Percentiles rank a stretch among this genome's conserved stretches.
These are phyloP conservation scores for Colletotrichum simmondsii DNA, from an alignment of 2,329 filamentous ascomycete species.

Conservation along the genomic window DNA sequence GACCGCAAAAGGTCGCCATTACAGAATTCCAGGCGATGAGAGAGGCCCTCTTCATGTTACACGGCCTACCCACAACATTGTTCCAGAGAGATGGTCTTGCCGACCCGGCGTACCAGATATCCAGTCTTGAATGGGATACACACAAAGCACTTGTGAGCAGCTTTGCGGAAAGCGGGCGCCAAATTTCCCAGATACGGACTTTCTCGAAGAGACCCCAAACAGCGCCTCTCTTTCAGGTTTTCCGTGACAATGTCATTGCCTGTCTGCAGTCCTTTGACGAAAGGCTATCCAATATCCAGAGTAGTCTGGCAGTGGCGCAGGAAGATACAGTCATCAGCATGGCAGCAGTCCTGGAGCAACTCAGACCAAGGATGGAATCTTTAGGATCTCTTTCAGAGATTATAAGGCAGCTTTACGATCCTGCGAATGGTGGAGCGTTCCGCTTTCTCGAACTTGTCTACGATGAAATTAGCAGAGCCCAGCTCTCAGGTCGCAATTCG, in stretches of 20 bases:
- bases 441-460: constrained; percentile 84
- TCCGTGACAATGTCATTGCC: constrained; percentile 71
- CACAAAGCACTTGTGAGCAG: constrained; percentile 59
- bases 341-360: constrained; percentile 67
- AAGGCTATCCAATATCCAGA: constrained; percentile 69
- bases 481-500: constrained; percentile 72
- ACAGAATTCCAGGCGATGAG: constrained; percentile 36
- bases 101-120: constrained; percentile 55
- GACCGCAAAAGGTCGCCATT: constrained; percentile 30
- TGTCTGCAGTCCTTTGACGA: constrained; percentile 69
- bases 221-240: constrained; percentile 75
- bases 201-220: constrained; percentile 57
- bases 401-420: constrained; percentile 65
- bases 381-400: constrained; percentile 71
- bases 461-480: constrained; percentile 74
- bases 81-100: constrained; percentile 63
- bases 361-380: constrained; percentile 63
- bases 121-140: constrained; percentile 60
- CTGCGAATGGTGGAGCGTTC: constrained; percentile 67
- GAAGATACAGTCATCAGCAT: constrained; percentile 73
- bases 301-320: constrained; percentile 64
- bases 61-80: constrained; percentile 79
- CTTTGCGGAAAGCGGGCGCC: constrained; percentile 59
- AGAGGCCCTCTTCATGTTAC: constrained; percentile 82
- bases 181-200: constrained; percentile 55